Evolutionary conservation across 257 asterid species (phyloP), one percentile per base, ranked within the genome.

Genomic region (Lycium barbarum): DNA sequence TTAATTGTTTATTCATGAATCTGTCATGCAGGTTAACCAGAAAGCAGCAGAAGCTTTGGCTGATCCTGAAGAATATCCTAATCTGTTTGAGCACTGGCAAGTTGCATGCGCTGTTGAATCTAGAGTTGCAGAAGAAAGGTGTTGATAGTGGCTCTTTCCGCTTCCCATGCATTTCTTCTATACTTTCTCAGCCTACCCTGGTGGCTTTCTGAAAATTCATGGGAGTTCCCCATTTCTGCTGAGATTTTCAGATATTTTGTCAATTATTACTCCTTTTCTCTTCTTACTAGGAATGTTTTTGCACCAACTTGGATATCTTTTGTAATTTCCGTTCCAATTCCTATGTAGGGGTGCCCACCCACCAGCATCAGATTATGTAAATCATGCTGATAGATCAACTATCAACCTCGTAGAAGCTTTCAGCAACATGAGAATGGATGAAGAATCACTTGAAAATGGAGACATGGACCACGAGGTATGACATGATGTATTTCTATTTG

Each of bases 41-140:
- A 95, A 93, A 91, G 98, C 99, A 87, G 97, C 99, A 35, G 98
- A 95, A 86, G 93, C 99, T 84, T 92, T 95, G 84, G 99, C 98
- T 84, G 99, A 95, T 88, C 98, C 99, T 53, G 95, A 90, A 90
- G 98, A 95, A 84, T 95, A 95, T 86, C 93, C 99, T 62, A 95
- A 95, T 89, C 84, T 95, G 88, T 95, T 95, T 84, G 98, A 95
- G 53, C 95, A 94, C 79, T 95, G 99, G 99, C 98, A 95, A 92
- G 90, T 95, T 68, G 98, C 99, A 33, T 95, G 94, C 88, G 89
- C 90, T 78, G 94, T 94, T 79, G 98, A 95, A 91, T 83, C 93
- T 84, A 94, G 89, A 88, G 88, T 74, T 88, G 90, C 93, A 18
- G 97, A 90, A 84, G 79, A 95, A 79, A 92, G 92, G 85, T 88